Percentiles rank a stretch among this genome's conserved stretches.
These are phyloP conservation scores for Hygrophoropsis aurantiaca DNA, from an alignment of 768 basidiomycete species.

Conservation along the genomic window DNA sequence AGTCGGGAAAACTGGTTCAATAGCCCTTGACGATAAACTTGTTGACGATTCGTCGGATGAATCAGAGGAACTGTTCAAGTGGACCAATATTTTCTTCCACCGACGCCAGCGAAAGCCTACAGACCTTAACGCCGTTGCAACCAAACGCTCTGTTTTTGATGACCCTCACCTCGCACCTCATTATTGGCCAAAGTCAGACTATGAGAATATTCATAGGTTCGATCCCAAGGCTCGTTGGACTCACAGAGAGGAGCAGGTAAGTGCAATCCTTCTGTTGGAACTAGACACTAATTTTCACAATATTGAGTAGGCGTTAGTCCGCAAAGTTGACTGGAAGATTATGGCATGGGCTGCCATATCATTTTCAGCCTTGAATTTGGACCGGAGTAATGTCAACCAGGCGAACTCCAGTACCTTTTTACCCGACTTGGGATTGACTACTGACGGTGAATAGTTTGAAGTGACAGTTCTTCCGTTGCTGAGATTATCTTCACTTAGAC, in stretches of 20 bases:
- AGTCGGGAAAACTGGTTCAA: neutral
- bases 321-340: slow-evolving; percentile 59
- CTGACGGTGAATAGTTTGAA: slow-evolving; percentile 28
- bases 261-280: slow-evolving; percentile 3
- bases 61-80: slow-evolving; percentile 3
- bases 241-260: slow-evolving; percentile 45
- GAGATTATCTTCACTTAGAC: slow-evolving; percentile 25
- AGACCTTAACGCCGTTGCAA: slow-evolving; percentile 41
- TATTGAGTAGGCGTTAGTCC: slow-evolving; percentile 35
- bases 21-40: slow-evolving; percentile 10
- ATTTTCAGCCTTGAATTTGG: slow-evolving; percentile 53
- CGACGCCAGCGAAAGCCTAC: neutral
- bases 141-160: slow-evolving; percentile 53
- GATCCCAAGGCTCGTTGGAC: slow-evolving; percentile 57
- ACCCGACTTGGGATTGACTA: slow-evolving; percentile 50
- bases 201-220: slow-evolving; percentile 53
- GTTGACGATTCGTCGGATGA: slow-evolving; percentile 9
- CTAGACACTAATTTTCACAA: neutral
- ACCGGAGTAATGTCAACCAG: slow-evolving; percentile 51
- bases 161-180: slow-evolving; percentile 44
- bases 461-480: slow-evolving; percentile 12
- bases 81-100: slow-evolving; percentile 7
- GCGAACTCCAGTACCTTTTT: slow-evolving; percentile 59
- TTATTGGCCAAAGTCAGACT: slow-evolving; percentile 44
- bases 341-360: slow-evolving; percentile 55